Percentiles rank a stretch among this genome's conserved stretches.
Conservation (phyloP, 140 eudicot genomes). For the Erigeron philadelphicus region DNA sequence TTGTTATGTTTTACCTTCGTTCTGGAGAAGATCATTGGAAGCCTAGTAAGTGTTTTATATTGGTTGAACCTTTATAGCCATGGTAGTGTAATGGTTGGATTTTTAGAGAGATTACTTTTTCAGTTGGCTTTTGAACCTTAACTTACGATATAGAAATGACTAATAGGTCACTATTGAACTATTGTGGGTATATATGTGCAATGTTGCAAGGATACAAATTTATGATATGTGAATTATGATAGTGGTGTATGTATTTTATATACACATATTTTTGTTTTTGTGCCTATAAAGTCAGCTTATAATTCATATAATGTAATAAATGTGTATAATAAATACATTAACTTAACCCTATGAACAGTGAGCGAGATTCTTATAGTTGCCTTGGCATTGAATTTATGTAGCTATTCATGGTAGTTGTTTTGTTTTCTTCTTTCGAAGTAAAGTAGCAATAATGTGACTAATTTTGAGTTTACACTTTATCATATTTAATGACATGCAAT, state of each 20-base stretch:
- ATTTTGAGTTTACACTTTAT: neutral
- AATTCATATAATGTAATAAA: neutral
- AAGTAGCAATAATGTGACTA: neutral
- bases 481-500: neutral
- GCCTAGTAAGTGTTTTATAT: neutral
- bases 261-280: neutral
- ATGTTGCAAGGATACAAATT: conserved; percentile 8
- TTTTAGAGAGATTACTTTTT: conserved; percentile 11
- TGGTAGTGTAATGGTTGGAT: conserved; percentile 8
- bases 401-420: neutral
- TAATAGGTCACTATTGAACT: neutral
- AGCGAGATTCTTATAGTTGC: neutral
- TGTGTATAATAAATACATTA: neutral
- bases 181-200: neutral
- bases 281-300: neutral
- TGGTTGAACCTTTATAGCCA: conserved; percentile 11
- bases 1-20: neutral
- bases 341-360: conserved; percentile 5
- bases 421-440: neutral
- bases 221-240: conserved; percentile 8
- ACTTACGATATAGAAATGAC: neutral
- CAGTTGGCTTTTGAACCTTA: conserved; percentile 7
- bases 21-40: conserved; percentile 7
- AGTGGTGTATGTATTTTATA: neutral
- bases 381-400: neutral